phyloP scores from a whole-genome alignment of 2,329 filamentous ascomycete species.

The Fusarium sp. region DNA sequence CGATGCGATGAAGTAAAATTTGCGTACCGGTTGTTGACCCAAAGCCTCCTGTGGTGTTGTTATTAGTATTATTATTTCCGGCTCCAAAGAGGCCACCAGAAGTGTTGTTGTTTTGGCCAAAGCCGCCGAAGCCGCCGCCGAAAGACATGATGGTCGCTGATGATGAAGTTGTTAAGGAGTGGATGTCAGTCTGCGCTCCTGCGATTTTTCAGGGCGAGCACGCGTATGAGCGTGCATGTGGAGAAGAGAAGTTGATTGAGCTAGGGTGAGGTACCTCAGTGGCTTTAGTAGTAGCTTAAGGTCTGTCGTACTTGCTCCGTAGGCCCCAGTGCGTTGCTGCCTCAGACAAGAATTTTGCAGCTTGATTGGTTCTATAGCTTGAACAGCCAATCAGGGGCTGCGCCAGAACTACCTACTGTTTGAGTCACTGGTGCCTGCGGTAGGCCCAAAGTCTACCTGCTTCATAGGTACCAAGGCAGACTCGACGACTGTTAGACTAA shows the following conservation, averaged over 20 bases:
- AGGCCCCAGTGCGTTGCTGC: constrained; percentile 45
- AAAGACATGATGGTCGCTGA: constrained; percentile 61
- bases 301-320: constrained; percentile 23
- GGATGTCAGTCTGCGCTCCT: constrained; percentile 18
- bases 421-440: constrained; percentile 45
- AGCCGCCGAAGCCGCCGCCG: constrained; percentile 58
- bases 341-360: constrained; percentile 47
- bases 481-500: constrained; percentile 7
- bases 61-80: constrained; percentile 41
- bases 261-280: constrained; percentile 34
- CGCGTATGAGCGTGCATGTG: background rate
- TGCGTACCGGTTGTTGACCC: constrained; percentile 48
- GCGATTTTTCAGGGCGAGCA: background rate
- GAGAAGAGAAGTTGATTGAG: constrained; percentile 25
- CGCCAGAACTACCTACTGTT: constrained; percentile 27
- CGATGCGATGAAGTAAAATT: constrained; percentile 17
- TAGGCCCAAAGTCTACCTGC: constrained; percentile 41
- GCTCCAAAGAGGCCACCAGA: constrained; percentile 58
- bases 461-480: constrained; percentile 43
- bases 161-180: constrained; percentile 17
- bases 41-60: constrained; percentile 48
- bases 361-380: constrained; percentile 43
- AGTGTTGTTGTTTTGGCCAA: constrained; percentile 59
- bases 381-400: constrained; percentile 45
- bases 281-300: constrained; percentile 6